Evolutionary conservation across 2,329 filamentous ascomycete genomes (phyloP).

Genomic region (Penicillium brasilianum): DNA sequence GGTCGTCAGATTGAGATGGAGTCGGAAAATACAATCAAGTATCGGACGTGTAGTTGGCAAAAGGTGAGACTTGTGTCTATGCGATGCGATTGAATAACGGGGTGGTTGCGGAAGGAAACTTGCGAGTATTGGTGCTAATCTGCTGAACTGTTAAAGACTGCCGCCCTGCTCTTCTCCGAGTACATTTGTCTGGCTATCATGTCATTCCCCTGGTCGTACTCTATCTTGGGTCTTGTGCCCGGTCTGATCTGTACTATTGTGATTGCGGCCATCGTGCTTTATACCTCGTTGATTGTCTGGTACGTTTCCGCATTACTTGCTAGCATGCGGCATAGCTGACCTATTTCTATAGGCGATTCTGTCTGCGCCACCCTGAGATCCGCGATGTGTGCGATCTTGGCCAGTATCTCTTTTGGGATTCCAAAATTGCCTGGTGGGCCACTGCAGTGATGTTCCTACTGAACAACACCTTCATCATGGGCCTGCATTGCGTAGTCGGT

Average conservation of each 20-base stretch:
- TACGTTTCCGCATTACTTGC: constrained; percentile 41
- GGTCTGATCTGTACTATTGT: constrained; percentile 82
- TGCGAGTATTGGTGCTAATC: background rate
- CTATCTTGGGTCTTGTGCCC: constrained; percentile 82
- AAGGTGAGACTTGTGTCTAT: constrained; percentile 62
- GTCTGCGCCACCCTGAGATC: constrained; percentile 85
- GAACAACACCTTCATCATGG: constrained; percentile 92
- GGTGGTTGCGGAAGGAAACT: background rate
- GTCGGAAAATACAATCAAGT: constrained; percentile 79
- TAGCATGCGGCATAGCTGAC: constrained; percentile 21
- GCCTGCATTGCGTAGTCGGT: constrained; percentile 80
- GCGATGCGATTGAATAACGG: background rate
- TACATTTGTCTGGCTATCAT: constrained; percentile 94
- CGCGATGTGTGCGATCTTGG: constrained; percentile 93
- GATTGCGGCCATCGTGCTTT: constrained; percentile 77
- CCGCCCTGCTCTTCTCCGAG: constrained; percentile 87
- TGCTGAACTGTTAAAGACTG: constrained; percentile 63
- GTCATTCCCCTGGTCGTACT: constrained; percentile 95
- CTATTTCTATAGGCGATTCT: constrained; percentile 74
- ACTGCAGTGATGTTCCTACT: constrained; percentile 86
- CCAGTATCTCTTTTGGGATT: constrained; percentile 91
- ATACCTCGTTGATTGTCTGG: constrained; percentile 75
- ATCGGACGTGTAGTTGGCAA: constrained; percentile 91
- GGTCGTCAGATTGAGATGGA: constrained; percentile 77
- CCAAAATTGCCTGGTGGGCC: constrained; percentile 70